These are phyloP conservation scores for Cylindrodendrum hubeiense DNA, from an alignment of 2,329 filamentous ascomycete species.

Conservation along the genomic window DNA sequence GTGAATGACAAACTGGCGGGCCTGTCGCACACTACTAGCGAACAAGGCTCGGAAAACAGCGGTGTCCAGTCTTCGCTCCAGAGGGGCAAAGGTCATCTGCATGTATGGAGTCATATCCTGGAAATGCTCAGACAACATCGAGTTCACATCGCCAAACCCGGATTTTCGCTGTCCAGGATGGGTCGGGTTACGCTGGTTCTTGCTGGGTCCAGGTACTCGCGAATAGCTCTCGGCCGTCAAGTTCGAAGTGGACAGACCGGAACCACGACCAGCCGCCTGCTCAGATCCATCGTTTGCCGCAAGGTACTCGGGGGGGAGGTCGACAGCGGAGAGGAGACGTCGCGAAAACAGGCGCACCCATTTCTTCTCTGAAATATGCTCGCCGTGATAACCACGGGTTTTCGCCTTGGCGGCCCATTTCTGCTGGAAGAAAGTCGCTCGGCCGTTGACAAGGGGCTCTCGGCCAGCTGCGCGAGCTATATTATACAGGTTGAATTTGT, in stretches of 20 bases:
- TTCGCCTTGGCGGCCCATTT: conserved; percentile 94
- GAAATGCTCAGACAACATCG: conserved; percentile 50
- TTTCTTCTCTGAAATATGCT: conserved; percentile 91
- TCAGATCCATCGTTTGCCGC: conserved; percentile 85
- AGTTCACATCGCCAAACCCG: conserved; percentile 49
- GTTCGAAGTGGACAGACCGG: conserved; percentile 65
- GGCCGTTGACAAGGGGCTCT: conserved; percentile 47
- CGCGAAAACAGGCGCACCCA: conserved; percentile 95
- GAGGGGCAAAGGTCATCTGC: conserved; percentile 93
- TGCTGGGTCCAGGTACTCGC: conserved; percentile 40
- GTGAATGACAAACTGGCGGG: conserved; percentile 93
- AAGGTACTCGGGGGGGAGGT: conserved; percentile 86
- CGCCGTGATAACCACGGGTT: conserved; percentile 91
- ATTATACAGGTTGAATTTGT: conserved; percentile 97
- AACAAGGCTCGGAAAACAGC: conserved; percentile 95
- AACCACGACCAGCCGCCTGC: conserved; percentile 85
- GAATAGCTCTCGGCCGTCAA: conserved; percentile 52
- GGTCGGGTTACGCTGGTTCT: conserved; percentile 30
- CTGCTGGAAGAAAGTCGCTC: conserved; percentile 92
- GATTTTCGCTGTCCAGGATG: conserved; percentile 40
- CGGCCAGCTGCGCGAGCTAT: conserved; percentile 61
- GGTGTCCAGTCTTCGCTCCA: conserved; percentile 93
- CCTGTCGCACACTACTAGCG: conserved; percentile 92
- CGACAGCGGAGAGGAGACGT: conserved; percentile 83
- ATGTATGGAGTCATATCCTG: conserved; percentile 82